Conservation (phyloP, 768 basidiomycete species). For the Tulasnella sp. region DNA sequence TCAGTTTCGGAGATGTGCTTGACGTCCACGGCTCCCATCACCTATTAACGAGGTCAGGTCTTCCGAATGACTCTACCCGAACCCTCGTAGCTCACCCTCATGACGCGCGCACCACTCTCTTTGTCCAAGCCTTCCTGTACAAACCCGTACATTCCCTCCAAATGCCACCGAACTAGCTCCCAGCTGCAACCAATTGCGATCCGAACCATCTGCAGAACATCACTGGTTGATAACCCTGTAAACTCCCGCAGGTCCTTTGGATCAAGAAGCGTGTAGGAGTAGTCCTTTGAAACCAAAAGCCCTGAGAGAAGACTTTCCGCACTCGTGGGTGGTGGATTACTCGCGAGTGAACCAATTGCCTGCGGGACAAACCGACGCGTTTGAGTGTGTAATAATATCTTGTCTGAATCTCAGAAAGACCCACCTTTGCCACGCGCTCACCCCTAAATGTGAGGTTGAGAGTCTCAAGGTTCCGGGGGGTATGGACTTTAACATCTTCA, state of each 20-base stretch:
- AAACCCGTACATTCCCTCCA: conserved; percentile 92
- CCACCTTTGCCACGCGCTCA: conserved; percentile 91
- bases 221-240: conserved; percentile 87
- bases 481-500: conserved; percentile 96
- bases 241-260: conserved; percentile 93
- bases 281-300: conserved; percentile 91
- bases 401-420: conserved; percentile 20
- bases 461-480: conserved; percentile 89
- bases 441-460: conserved; percentile 87
- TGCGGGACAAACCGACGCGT: conserved; percentile 35
- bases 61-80: conserved; percentile 7
- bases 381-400: background rate
- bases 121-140: conserved; percentile 72
- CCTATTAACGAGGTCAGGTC: conserved; percentile 43
- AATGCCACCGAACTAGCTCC: conserved; percentile 90
- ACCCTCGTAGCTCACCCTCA: conserved; percentile 50
- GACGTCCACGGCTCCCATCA: conserved; percentile 88
- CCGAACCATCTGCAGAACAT: conserved; percentile 81
- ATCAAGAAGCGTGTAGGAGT: conserved; percentile 94
- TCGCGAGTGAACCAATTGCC: conserved; percentile 91
- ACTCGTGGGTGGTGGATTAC: conserved; percentile 65
- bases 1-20: conserved; percentile 75
- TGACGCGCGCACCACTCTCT: conserved; percentile 53
- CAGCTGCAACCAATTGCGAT: conserved; percentile 82
- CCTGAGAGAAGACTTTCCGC: conserved; percentile 66